A percentile compares a stretch with the other conserved stretches of the same genome.
phyloP scores from a whole-genome alignment of 495 filamentous ascomycete species.

The Cryomyces minteri region DNA sequence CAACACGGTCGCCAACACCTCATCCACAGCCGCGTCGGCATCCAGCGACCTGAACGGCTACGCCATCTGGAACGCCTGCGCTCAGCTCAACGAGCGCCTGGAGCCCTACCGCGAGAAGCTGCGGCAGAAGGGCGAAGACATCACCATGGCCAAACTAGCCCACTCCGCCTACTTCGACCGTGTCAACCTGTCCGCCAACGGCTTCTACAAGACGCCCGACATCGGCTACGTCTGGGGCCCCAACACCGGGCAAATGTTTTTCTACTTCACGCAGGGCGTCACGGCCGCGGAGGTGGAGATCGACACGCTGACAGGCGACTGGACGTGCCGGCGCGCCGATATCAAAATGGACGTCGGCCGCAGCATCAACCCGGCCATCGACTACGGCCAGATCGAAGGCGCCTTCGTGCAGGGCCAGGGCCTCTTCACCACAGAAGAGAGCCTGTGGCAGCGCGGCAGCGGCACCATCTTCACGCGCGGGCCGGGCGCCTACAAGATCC shows the following conservation, averaged over 20 bases:
- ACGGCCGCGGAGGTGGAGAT: slow-evolving; percentile 80
- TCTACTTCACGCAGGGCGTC: slow-evolving; percentile 95
- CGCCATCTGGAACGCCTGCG: slow-evolving; percentile 84
- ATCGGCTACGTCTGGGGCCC: slow-evolving; percentile 89
- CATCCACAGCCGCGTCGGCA: slow-evolving; percentile 83
- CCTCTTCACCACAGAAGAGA: slow-evolving; percentile 94
- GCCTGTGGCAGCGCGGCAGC: slow-evolving; percentile 63
- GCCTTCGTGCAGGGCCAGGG: slow-evolving; percentile 93
- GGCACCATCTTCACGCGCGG: slow-evolving; percentile 80
- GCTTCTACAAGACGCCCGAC: slow-evolving; percentile 92
- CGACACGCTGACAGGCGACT: slow-evolving; percentile 86
- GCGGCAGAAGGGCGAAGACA: slow-evolving; percentile 33
- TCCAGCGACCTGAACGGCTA: slow-evolving; percentile 93
- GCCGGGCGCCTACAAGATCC: slow-evolving; percentile 87
- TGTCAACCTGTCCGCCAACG: slow-evolving; percentile 87
- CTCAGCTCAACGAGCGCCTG: slow-evolving; percentile 75
- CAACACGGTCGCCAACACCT: slow-evolving; percentile 89
- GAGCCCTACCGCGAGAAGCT: slow-evolving; percentile 73
- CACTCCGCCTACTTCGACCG: slow-evolving; percentile 92
- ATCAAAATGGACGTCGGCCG: slow-evolving; percentile 97
- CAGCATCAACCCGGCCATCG: slow-evolving; percentile 86
- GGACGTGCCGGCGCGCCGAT: slow-evolving; percentile 78
- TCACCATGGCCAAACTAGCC: slow-evolving; percentile 73
- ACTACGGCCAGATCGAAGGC: slow-evolving; percentile 96
- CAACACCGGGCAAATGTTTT: slow-evolving; percentile 77